These are phyloP conservation scores for Endocalyx cinctus DNA, from an alignment of 2,329 filamentous ascomycete genomes.

Conservation along the genomic window DNA sequence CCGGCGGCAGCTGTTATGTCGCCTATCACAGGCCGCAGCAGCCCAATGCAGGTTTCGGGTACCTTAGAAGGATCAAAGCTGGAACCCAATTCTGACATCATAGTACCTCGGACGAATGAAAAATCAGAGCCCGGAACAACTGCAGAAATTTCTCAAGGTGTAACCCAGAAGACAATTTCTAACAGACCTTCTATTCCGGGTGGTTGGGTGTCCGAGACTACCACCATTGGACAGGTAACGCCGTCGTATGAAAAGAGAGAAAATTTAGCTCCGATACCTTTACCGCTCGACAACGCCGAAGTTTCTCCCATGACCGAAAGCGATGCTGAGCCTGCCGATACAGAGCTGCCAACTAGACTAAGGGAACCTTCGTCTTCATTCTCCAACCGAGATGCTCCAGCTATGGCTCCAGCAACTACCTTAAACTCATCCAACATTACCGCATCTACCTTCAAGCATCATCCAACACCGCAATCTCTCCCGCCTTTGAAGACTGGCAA, in stretches of 20 bases:
- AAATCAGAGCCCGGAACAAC: too few species aligned
- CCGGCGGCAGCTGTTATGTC: too few species aligned
- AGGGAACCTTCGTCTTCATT: constrained; percentile 16
- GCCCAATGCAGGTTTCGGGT: too few species aligned
- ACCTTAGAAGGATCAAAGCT: constrained; percentile 16
- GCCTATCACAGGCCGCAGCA: too few species aligned
- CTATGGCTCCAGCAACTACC: too few species aligned
- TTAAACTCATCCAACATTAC: constrained; percentile 17
- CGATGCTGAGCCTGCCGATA: constrained; percentile 14
- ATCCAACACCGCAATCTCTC: constrained; percentile 16
- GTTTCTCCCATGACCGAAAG: constrained; percentile 11
- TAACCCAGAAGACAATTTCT: not conserved
- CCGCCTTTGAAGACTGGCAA: constrained; percentile 19
- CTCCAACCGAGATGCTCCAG: too few species aligned
- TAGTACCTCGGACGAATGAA: constrained; percentile 5
- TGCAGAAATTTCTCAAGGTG: constrained; percentile 1
- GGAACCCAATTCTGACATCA: constrained; percentile 12
- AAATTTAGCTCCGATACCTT: constrained; percentile 5
- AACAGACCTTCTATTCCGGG: constrained; percentile 24
- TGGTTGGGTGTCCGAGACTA: constrained; percentile 25
- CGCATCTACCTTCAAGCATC: constrained; percentile 12
- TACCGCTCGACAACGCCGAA: constrained; percentile 10
- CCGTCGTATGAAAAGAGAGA: constrained; percentile 17
- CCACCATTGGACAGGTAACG: too few species aligned
- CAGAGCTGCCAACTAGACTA: constrained; percentile 15